Evolutionary conservation across 2,329 filamentous ascomycete genomes (phyloP).

Genomic region (Drechslerella dactyloides): DNA sequence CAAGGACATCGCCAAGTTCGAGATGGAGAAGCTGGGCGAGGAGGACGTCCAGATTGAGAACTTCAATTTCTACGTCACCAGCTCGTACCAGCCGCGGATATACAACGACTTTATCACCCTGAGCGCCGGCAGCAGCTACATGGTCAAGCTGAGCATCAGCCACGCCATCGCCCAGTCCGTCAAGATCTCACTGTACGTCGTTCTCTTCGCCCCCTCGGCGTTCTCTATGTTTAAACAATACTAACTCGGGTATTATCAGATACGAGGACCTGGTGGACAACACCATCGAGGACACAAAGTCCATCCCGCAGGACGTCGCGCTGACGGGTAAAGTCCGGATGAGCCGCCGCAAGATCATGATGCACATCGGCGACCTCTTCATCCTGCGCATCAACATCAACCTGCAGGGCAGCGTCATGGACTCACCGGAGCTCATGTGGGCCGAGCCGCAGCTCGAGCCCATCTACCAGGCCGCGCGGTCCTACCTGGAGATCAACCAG

Average conservation of each 20-base stretch:
- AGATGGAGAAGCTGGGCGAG: slow-evolving; percentile 82
- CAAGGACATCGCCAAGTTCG: slow-evolving; percentile 92
- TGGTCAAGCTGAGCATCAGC: slow-evolving; percentile 96
- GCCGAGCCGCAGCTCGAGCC: slow-evolving; percentile 95
- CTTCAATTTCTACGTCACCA: slow-evolving; percentile 99
- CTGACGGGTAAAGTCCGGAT: slow-evolving; percentile 89
- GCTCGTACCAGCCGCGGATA: slow-evolving; percentile 95
- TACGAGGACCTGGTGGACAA: slow-evolving; percentile 91
- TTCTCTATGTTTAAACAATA: background rate
- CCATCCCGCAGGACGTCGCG: slow-evolving; percentile 90
- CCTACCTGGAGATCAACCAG: slow-evolving; percentile 98
- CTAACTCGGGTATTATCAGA: slow-evolving; percentile 7
- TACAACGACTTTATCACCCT: slow-evolving; percentile 99
- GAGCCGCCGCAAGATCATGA: slow-evolving; percentile 90
- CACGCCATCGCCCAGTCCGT: slow-evolving; percentile 95
- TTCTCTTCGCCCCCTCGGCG: background rate
- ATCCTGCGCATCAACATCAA: slow-evolving; percentile 98
- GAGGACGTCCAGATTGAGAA: slow-evolving; percentile 95
- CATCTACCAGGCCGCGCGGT: slow-evolving; percentile 91
- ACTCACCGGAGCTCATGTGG: slow-evolving; percentile 98
- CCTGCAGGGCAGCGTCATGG: slow-evolving; percentile 92
- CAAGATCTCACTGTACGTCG: slow-evolving; percentile 62
- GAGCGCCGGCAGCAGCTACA: slow-evolving; percentile 92
- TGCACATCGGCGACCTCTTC: slow-evolving; percentile 98
- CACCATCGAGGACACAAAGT: slow-evolving; percentile 90